Evolutionary conservation across 805 yeast genomes (phyloP).

Genomic region (Zygotorulaspora danielsina): DNA sequence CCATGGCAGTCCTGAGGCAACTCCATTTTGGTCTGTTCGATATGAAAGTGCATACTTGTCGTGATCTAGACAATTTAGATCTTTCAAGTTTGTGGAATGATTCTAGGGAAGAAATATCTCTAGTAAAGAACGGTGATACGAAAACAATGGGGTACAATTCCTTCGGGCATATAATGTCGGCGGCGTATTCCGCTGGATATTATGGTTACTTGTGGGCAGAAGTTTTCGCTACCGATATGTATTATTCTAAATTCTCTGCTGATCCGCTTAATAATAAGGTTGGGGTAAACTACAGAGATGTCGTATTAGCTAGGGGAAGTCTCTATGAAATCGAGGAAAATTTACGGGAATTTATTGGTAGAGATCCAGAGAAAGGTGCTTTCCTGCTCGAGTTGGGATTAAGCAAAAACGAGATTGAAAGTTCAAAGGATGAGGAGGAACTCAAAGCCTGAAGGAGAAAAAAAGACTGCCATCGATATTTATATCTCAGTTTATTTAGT

Average conservation of each 20-base stretch:
- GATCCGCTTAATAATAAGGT: slow-evolving; percentile 60
- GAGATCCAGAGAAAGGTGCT: slow-evolving; percentile 70
- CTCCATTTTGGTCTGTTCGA: slow-evolving; percentile 76
- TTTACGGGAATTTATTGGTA: slow-evolving; percentile 62
- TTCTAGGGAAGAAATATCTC: slow-evolving; percentile 56
- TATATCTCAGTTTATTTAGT: no score
- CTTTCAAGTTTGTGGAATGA: slow-evolving; percentile 59
- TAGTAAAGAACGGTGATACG: slow-evolving; percentile 52
- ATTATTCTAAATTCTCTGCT: slow-evolving; percentile 59
- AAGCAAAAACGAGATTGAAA: slow-evolving; percentile 2
- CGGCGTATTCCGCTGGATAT: slow-evolving; percentile 82
- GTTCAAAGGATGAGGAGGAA: no score
- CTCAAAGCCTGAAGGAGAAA: no score
- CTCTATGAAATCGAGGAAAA: slow-evolving; percentile 63
- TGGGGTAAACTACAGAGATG: slow-evolving; percentile 68
- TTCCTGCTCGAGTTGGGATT: slow-evolving; percentile 66
- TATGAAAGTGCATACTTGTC: slow-evolving; percentile 58
- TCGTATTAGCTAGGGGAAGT: slow-evolving; percentile 68
- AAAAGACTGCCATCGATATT: neutral
- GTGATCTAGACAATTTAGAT: slow-evolving; percentile 45
- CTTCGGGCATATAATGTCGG: slow-evolving; percentile 73
- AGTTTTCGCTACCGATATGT: slow-evolving; percentile 82
- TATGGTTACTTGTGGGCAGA: slow-evolving; percentile 85
- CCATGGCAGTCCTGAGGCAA: slow-evolving; percentile 67
- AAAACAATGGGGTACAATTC: slow-evolving; percentile 66